Evolutionary conservation across 768 basidiomycete genomes (phyloP).

Genomic region (Podaxis mareebaensis): DNA sequence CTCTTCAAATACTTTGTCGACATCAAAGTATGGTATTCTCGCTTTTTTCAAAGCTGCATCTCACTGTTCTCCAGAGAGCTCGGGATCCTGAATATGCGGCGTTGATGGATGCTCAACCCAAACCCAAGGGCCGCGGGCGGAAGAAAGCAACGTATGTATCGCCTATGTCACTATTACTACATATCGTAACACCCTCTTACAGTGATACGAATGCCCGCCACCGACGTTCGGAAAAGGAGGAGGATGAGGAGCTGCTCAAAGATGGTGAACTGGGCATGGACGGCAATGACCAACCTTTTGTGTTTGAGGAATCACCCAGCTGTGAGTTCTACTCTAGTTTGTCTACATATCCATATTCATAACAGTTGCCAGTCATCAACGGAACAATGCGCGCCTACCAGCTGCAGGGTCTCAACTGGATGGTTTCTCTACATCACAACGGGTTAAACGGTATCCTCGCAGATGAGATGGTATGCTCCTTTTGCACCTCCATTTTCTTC

Average conservation of each 20-base stretch:
- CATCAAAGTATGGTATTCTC: constrained; percentile 66
- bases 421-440: constrained; percentile 95
- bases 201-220: constrained; percentile 82
- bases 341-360: not conserved
- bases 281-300: constrained; percentile 87
- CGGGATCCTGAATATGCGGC: constrained; percentile 94
- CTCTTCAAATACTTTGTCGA: constrained; percentile 98
- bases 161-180: not conserved
- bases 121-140: constrained; percentile 80
- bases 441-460: constrained; percentile 96
- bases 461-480: constrained; percentile 80
- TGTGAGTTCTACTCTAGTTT: constrained; percentile 49
- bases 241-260: constrained; percentile 93
- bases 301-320: constrained; percentile 92
- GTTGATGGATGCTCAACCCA: constrained; percentile 83
- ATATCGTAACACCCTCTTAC: constrained; percentile 11
- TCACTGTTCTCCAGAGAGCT: constrained; percentile 53
- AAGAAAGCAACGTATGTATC: constrained; percentile 56
- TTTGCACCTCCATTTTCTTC: constrained; percentile 5
- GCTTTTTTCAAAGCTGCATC: constrained; percentile 1
- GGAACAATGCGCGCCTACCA: constrained; percentile 94
- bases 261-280: constrained; percentile 79
- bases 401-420: constrained; percentile 95
- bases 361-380: constrained; percentile 63
- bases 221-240: constrained; percentile 96